These are phyloP conservation scores for Sphagnurus paluster DNA, from an alignment of 1,284 basidiomycete species.

Conservation along the genomic window DNA sequence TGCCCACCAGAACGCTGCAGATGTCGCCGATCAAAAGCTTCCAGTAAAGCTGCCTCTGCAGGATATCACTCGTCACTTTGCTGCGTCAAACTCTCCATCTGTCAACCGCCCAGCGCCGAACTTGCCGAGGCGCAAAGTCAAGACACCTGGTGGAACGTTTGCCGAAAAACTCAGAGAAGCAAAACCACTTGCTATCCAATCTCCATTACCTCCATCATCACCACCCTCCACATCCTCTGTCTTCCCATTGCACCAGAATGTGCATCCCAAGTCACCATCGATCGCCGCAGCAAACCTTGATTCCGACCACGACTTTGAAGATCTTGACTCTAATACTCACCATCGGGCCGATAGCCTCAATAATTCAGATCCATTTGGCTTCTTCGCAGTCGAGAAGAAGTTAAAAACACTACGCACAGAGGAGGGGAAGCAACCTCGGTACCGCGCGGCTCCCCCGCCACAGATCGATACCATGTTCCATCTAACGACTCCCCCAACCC, in stretches of 20 bases:
- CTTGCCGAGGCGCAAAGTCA: slow-evolving; percentile 3
- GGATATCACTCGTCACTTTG: slow-evolving; percentile 17
- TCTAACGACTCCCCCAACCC: slow-evolving; percentile 29
- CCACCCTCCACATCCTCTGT: slow-evolving; percentile 21
- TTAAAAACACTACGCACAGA: slow-evolving; percentile 35
- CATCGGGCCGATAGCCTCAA: neutral
- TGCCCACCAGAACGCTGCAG: neutral
- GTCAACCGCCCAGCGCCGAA: slow-evolving; percentile 4
- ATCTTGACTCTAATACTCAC: slow-evolving; percentile 5
- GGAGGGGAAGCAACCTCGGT: neutral
- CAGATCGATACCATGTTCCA: slow-evolving; percentile 22
- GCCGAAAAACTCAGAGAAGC: neutral
- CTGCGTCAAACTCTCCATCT: neutral
- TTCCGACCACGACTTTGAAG: slow-evolving; percentile 5
- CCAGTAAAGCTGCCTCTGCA: slow-evolving; percentile 9
- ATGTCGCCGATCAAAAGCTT: neutral
- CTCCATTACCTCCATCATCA: slow-evolving; percentile 28
- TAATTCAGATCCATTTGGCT: slow-evolving; percentile 35
- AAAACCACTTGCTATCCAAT: slow-evolving; percentile 5
- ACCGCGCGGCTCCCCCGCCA: slow-evolving; percentile 1
- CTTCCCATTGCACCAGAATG: neutral
- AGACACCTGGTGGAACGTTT: neutral
- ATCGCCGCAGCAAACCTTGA: slow-evolving; percentile 8
- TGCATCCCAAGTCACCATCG: neutral
- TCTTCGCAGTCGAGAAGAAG: slow-evolving; percentile 42